Base-by-base conservation (phyloP, 2,329 filamentous ascomycete species). In the Didymella keratinophila region DNA sequence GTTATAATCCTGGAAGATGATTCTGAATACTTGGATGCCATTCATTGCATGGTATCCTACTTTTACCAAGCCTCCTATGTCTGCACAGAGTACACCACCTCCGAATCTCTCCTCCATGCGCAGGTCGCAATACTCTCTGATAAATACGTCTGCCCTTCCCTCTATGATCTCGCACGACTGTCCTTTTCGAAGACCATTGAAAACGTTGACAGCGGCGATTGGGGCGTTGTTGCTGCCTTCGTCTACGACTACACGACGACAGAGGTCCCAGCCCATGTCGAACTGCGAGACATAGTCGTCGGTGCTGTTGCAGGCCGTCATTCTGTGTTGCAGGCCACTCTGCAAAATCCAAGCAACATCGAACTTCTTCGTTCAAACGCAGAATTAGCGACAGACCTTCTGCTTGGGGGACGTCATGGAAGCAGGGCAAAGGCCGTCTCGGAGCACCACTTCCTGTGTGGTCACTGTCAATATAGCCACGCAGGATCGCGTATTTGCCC, bases 31-130 rank as follows among this genome's bases (percentile, higher is more conserved):
- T 52, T 56, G 45, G 30, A 66, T 63, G 62, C 65, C 11, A 56
- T 69, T 42, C 63, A 65, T 42, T 69, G 67, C 60, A 68, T 69
- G 65, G 62, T 69, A 43, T 64, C 61, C 37, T 68, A 65, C 43
- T 63, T 68, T 53, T 68, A 68, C 47, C 47, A 61, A 18, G 66
- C 61, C 14, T 47, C 21, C 43, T 68, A 65, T 30, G 42, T 58
- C 25, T 52, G 41, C 21, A 60, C 59, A 20, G 18, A 59, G 37
- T 65, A 62, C 56, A 46, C 42, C 20, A 20, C 16, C 14, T n/a
- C 27, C 4, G 27, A 18, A 14, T 18, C 43, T 18, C 43, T 45
- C 20, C 43, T 45, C 9, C 43, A 45, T 45, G 43, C 43, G 4
- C 25, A 30, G 27, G 43, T 45, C 14, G 43, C 43, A 18, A 30